A percentile compares a stretch with the other conserved stretches of the same genome.
Evolutionary conservation across 2,329 filamentous ascomycete species (phyloP).

Genomic region (Nemania diffusa): DNA sequence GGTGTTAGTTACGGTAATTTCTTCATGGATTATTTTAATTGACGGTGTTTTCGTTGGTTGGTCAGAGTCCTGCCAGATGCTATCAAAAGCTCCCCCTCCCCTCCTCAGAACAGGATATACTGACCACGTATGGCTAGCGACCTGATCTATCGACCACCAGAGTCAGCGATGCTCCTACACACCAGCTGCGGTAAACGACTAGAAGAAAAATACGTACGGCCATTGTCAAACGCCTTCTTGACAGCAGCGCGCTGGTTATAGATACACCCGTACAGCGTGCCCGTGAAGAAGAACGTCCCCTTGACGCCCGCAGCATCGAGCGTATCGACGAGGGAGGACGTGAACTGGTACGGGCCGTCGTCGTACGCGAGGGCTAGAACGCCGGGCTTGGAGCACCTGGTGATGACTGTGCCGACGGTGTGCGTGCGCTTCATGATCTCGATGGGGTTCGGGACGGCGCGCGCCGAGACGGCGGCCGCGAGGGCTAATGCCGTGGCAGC

Average conservation of each 20-base stretch:
- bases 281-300: conserved; percentile 65
- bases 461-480: conserved; percentile 38
- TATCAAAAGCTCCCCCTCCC: not conserved
- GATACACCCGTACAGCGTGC: conserved; percentile 62
- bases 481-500: conserved; percentile 40
- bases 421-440: conserved; percentile 55
- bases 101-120: conserved; percentile 1
- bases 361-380: conserved; percentile 64
- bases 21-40: too few species aligned
- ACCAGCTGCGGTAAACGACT: not conserved
- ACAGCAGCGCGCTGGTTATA: conserved; percentile 63
- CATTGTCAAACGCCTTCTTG: conserved; percentile 61
- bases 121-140: conserved; percentile 65
- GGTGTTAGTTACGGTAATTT: conserved; percentile 12
- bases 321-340: conserved; percentile 60
- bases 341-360: conserved; percentile 63
- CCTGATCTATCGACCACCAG: conserved; percentile 52
- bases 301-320: conserved; percentile 60
- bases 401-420: conserved; percentile 57
- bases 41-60: not conserved
- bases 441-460: conserved; percentile 52
- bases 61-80: not conserved
- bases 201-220: conserved; percentile 47
- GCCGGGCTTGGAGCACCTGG: conserved; percentile 56
- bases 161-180: conserved; percentile 1